A percentile compares a stretch with the other conserved stretches of the same genome.
Conservation (phyloP, 75 land plant species). For the Picea glauca region DNA sequence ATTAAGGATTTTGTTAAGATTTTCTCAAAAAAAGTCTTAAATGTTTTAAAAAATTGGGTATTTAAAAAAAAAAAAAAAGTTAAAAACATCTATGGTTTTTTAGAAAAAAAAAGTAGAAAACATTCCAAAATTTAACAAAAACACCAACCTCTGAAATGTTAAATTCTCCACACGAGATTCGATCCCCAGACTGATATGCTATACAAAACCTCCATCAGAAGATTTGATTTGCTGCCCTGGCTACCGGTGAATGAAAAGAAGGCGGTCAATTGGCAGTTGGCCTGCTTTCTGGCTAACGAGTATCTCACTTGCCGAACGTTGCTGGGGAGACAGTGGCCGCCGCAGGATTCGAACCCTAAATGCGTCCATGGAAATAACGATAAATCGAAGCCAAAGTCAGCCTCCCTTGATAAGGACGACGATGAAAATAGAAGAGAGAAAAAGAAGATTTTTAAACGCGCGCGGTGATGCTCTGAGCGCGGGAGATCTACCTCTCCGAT, state of each 20-base stretch:
- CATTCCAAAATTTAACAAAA: no score
- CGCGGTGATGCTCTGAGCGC: neutral
- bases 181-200: no score
- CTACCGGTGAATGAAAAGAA: neutral
- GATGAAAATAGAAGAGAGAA: neutral
- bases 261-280: conserved; percentile 2
- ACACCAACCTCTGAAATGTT: no score
- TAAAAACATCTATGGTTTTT: no score
- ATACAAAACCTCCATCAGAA: no score
- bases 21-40: no score
- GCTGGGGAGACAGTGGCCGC: conserved; percentile 1
- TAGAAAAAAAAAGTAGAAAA: no score
- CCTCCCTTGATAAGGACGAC: neutral
- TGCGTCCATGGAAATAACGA: neutral
- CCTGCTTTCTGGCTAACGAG: conserved; percentile 6
- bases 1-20: no score
- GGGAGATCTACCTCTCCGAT: neutral
- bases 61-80: no score
- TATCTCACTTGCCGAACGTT: neutral
- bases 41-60: no score
- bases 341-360: neutral
- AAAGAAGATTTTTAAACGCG: neutral
- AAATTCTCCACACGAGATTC: no score
- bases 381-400: neutral
- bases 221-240: neutral